Conservation (phyloP, 192 early-diverging fungal species). For the Glomus cerebriforme region DNA sequence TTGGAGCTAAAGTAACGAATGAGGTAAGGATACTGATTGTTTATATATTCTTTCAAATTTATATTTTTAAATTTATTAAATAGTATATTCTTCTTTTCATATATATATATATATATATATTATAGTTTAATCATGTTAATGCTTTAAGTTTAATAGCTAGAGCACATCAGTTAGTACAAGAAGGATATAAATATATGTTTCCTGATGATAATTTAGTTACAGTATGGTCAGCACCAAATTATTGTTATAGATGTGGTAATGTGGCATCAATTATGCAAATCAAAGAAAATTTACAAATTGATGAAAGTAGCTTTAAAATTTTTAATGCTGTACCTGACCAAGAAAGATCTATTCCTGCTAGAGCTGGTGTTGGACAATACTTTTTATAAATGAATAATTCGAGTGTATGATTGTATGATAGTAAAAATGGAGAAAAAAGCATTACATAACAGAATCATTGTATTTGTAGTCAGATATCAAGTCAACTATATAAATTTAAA, state of each 20-base stretch:
- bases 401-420: too few species aligned
- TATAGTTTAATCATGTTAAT: slow-evolving; percentile 91
- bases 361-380: slow-evolving; percentile 48
- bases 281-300: slow-evolving; percentile 70
- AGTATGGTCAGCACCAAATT: slow-evolving; percentile 96
- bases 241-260: slow-evolving; percentile 98
- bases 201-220: slow-evolving; percentile 93
- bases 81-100: background rate
- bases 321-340: slow-evolving; percentile 96
- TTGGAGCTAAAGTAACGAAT: slow-evolving; percentile 93
- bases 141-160: slow-evolving; percentile 85
- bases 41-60: too few species aligned
- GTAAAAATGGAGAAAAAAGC: too few species aligned
- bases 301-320: slow-evolving; percentile 90
- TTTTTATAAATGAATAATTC: slow-evolving; percentile 45
- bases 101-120: background rate
- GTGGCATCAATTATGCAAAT: slow-evolving; percentile 94
- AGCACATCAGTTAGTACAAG: slow-evolving; percentile 97
- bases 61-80: background rate
- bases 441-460: too few species aligned
- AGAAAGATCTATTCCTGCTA: slow-evolving; percentile 54
- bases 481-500: too few species aligned
- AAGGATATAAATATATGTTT: slow-evolving; percentile 97
- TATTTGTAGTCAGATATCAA: too few species aligned
- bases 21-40: slow-evolving; percentile 52